Evolutionary conservation across 306 rosid species (phyloP).

Genomic region (Hippophae tibetana): DNA sequence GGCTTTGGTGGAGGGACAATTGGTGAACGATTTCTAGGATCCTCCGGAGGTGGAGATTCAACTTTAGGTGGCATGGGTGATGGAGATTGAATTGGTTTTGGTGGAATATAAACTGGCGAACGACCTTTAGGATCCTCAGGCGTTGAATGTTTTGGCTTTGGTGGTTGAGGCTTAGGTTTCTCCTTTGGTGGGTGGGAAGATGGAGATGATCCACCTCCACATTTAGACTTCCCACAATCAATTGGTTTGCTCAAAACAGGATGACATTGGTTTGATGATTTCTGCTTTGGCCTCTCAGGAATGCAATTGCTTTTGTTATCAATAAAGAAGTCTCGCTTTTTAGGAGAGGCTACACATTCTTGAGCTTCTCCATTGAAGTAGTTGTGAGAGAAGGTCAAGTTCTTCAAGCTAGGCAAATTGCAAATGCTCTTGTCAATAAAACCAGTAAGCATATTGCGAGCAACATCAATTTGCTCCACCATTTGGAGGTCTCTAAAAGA

Average conservation of each 20-base stretch:
- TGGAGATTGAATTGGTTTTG: neutral
- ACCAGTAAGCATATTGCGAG: constrained; percentile 53
- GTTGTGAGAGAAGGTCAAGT: constrained; percentile 50
- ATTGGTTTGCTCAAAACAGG: constrained; percentile 43
- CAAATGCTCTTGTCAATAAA: constrained; percentile 40
- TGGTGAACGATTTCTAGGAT: neutral
- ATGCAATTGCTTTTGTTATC: constrained; percentile 47
- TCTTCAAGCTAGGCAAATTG: constrained; percentile 31
- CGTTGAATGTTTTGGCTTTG: neutral
- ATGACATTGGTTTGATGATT: constrained; percentile 21
- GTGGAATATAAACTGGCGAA: neutral
- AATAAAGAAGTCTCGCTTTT: constrained; percentile 15
- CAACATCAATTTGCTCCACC: constrained; percentile 27
- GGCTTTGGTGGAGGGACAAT: neutral
- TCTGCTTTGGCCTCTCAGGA: constrained; percentile 56
- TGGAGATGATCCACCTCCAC: constrained; percentile 28
- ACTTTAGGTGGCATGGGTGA: too few species aligned
- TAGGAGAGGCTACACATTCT: constrained; percentile 34
- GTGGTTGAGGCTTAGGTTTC: neutral
- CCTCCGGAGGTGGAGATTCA: neutral
- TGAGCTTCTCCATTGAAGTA: constrained; percentile 52
- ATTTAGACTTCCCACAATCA: constrained; percentile 55
- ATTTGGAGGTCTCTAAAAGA: constrained; percentile 19
- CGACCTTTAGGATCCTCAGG: neutral
- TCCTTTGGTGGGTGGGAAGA: constrained; percentile 1